Conservation (phyloP, 345 rosid genomes). For the Pistacia integerrima region DNA sequence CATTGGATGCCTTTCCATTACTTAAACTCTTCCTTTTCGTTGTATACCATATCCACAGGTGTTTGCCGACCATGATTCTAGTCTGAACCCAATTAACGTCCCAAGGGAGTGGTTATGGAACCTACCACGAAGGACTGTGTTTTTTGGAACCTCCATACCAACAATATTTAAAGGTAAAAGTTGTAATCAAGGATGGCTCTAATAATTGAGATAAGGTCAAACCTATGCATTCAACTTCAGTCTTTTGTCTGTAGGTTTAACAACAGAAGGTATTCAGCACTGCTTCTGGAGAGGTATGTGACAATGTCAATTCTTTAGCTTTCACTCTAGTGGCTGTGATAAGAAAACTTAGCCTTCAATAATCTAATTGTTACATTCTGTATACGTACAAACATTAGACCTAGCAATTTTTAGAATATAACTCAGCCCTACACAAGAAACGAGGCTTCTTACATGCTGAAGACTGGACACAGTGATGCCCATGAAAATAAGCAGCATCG, state of each 20-base stretch:
- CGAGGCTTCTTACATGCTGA: background rate
- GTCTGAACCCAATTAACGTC: conserved; percentile 71
- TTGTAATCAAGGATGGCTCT: conserved; percentile 8
- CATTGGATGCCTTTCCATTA: conserved; percentile 2
- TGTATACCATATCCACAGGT: conserved; percentile 44
- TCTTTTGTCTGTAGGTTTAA: conserved; percentile 52
- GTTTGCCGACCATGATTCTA: conserved; percentile 92
- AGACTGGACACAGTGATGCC: background rate
- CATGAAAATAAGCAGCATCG: background rate
- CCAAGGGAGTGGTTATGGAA: conserved; percentile 86
- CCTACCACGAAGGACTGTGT: conserved; percentile 74
- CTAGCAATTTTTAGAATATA: conserved; percentile 5
- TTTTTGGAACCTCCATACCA: conserved; percentile 90
- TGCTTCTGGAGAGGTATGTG: conserved; percentile 93
- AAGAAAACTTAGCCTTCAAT: background rate
- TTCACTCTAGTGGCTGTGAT: conserved; percentile 14
- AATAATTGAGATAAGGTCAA: background rate
- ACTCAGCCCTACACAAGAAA: background rate
- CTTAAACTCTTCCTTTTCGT: background rate
- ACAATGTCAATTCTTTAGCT: conserved; percentile 9
- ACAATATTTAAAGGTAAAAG: conserved; percentile 81
- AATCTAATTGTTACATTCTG: conserved; percentile 12
- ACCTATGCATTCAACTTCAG: conserved; percentile 11
- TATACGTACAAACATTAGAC: conserved; percentile 7
- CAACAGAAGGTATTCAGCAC: conserved; percentile 79